Percentiles rank a stretch among this genome's conserved stretches.
These are phyloP conservation scores for Solanum chiquidenum DNA, from an alignment of 257 asterid species.

Conservation along the genomic window DNA sequence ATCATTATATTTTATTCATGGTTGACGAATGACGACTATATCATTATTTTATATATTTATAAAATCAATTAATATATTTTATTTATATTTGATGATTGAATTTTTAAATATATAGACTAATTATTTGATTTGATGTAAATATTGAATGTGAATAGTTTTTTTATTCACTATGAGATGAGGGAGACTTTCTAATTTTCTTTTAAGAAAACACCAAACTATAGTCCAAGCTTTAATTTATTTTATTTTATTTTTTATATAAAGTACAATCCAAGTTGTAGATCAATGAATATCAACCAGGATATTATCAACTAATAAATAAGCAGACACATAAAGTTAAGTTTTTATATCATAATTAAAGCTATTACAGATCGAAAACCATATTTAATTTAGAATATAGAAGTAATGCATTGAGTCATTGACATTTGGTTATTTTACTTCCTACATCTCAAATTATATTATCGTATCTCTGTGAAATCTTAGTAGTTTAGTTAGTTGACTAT, in stretches of 20 bases:
- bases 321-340: neutral
- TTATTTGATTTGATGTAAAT: neutral
- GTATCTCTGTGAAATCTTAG: no score
- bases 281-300: neutral
- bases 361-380: neutral
- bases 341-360: neutral
- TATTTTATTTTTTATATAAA: neutral
- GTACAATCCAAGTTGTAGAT: neutral
- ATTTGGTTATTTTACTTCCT: neutral
- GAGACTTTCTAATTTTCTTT: neutral
- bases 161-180: neutral
- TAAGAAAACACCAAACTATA: neutral
- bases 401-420: neutral
- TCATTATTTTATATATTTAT: no score
- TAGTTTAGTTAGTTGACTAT: no score
- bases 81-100: no score
- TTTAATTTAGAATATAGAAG: neutral
- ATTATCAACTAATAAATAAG: neutral
- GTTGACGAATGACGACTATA: no score
- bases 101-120: neutral
- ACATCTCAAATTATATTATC: no score
- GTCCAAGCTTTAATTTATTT: neutral
- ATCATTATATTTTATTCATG: no score
- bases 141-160: neutral
- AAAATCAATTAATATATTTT: no score